Conservation (phyloP, 2,329 filamentous ascomycete genomes). For the Diaporthe humulicola region DNA sequence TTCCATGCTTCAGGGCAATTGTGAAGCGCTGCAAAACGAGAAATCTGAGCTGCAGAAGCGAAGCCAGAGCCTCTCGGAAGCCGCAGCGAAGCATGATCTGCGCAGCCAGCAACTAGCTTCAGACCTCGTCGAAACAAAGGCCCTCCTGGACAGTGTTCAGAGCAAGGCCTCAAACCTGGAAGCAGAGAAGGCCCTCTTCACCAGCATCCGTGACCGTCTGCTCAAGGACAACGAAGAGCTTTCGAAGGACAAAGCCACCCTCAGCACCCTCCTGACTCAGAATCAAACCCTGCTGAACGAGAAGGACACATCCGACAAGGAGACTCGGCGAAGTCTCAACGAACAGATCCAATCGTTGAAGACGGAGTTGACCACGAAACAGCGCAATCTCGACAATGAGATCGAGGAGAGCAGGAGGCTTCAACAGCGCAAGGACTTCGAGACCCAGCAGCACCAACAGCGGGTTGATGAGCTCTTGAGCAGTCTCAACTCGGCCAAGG, state of each 20-base stretch:
- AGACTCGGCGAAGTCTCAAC: slow-evolving; percentile 85
- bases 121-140: slow-evolving; percentile 88
- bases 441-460: slow-evolving; percentile 88
- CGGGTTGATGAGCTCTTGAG: slow-evolving; percentile 92
- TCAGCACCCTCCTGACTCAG: slow-evolving; percentile 86
- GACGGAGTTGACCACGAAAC: slow-evolving; percentile 80
- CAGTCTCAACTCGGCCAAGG: slow-evolving; percentile 83
- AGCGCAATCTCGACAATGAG: slow-evolving; percentile 87
- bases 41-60: slow-evolving; percentile 90
- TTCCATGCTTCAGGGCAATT: slow-evolving; percentile 91
- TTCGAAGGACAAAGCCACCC: slow-evolving; percentile 84
- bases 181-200: slow-evolving; percentile 94
- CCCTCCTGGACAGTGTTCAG: slow-evolving; percentile 85
- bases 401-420: slow-evolving; percentile 87
- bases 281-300: slow-evolving; percentile 94
- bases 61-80: slow-evolving; percentile 81
- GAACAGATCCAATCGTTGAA: slow-evolving; percentile 83
- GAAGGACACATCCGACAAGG: slow-evolving; percentile 85
- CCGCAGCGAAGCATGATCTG: slow-evolving; percentile 89
- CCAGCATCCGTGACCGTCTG: slow-evolving; percentile 90
- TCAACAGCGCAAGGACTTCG: slow-evolving; percentile 88
- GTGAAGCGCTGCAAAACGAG: slow-evolving; percentile 84
- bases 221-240: slow-evolving; percentile 89
- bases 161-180: slow-evolving; percentile 94
- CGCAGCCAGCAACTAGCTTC: slow-evolving; percentile 92